A percentile compares a stretch with the other conserved stretches of the same genome.
Evolutionary conservation across 768 basidiomycete species (phyloP).

Genomic region (Exidia glandulosa): DNA sequence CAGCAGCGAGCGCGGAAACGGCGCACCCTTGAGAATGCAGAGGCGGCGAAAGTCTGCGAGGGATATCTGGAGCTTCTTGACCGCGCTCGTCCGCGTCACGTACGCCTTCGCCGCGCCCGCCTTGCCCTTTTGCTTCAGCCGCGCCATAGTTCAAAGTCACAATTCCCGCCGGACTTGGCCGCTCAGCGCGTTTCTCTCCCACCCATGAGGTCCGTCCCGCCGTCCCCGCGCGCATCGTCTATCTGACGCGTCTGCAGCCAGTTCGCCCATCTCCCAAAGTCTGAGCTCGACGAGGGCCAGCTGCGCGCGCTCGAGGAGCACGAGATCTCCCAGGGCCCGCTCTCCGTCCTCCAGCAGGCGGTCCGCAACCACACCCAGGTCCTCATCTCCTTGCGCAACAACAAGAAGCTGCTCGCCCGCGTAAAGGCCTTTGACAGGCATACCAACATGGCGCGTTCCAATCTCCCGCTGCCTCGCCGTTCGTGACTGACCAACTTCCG

Average conservation of each 20-base stretch:
- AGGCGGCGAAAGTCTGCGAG: slow-evolving; percentile 92
- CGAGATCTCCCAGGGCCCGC: slow-evolving; percentile 95
- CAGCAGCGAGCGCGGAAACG: slow-evolving; percentile 1
- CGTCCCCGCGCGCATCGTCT: not conserved
- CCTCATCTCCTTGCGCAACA: slow-evolving; percentile 92
- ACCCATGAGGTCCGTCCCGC: slow-evolving; percentile 3
- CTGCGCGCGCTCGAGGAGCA: slow-evolving; percentile 94
- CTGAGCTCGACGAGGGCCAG: slow-evolving; percentile 95
- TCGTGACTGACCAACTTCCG: not conserved
- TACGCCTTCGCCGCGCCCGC: slow-evolving; percentile 88
- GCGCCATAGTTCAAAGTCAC: slow-evolving; percentile 43
- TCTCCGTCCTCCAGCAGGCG: slow-evolving; percentile 92
- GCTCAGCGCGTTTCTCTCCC: not conserved
- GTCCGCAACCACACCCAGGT: slow-evolving; percentile 97
- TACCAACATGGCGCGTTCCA: slow-evolving; percentile 86
- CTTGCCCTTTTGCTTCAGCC: slow-evolving; percentile 73
- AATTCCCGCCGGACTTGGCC: slow-evolving; percentile 2
- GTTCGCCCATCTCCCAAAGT: slow-evolving; percentile 93
- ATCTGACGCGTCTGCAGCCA: slow-evolving; percentile 45
- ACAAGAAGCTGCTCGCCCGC: slow-evolving; percentile 91
- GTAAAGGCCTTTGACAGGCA: slow-evolving; percentile 99
- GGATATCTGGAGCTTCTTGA: slow-evolving; percentile 94
- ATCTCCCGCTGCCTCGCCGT: not conserved
- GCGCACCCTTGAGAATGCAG: slow-evolving; percentile 90
- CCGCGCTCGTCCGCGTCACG: slow-evolving; percentile 77